Conservation (phyloP, 768 basidiomycete species). For the Kwoniella sp. region DNA sequence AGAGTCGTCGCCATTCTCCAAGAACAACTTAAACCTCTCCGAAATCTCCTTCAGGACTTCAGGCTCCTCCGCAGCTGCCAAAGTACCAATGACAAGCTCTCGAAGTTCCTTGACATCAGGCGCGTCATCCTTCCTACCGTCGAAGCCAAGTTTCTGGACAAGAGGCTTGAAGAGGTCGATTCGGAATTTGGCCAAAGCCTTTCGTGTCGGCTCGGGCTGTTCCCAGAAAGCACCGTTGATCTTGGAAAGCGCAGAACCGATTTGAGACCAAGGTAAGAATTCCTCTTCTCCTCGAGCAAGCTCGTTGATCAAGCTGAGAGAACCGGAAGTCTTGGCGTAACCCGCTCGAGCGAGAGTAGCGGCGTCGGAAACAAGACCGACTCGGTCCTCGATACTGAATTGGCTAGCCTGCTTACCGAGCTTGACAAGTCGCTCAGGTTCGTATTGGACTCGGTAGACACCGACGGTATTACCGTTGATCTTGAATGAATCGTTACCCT, state of each 20-base stretch:
- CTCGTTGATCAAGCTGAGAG: slow-evolving; percentile 70
- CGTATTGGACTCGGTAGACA: slow-evolving; percentile 84
- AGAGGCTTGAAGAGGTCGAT: slow-evolving; percentile 66
- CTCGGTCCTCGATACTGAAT: slow-evolving; percentile 81
- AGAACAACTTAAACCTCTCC: slow-evolving; percentile 69
- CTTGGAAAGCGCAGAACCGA: slow-evolving; percentile 63
- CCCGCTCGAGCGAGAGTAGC: slow-evolving; percentile 80
- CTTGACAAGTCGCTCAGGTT: slow-evolving; percentile 71
- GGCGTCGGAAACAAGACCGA: slow-evolving; percentile 83
- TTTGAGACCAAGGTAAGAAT: slow-evolving; percentile 79
- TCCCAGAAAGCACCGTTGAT: slow-evolving; percentile 82
- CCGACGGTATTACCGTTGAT: slow-evolving; percentile 85
- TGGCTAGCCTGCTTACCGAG: slow-evolving; percentile 81
- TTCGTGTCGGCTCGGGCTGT: slow-evolving; percentile 61
- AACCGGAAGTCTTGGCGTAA: slow-evolving; percentile 71
- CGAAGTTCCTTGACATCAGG: slow-evolving; percentile 72
- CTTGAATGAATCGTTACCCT: slow-evolving; percentile 75
- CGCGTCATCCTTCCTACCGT: slow-evolving; percentile 68
- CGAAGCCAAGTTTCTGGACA: slow-evolving; percentile 75
- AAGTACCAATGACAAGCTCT: slow-evolving; percentile 65
- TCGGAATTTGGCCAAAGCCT: slow-evolving; percentile 58
- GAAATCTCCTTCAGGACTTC: slow-evolving; percentile 70
- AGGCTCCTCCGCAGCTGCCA: slow-evolving; percentile 53
- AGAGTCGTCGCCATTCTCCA: slow-evolving; percentile 72
- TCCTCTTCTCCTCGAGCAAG: slow-evolving; percentile 72